Base-by-base conservation (phyloP, 1,284 basidiomycete species). In the Irpex lacteus region DNA sequence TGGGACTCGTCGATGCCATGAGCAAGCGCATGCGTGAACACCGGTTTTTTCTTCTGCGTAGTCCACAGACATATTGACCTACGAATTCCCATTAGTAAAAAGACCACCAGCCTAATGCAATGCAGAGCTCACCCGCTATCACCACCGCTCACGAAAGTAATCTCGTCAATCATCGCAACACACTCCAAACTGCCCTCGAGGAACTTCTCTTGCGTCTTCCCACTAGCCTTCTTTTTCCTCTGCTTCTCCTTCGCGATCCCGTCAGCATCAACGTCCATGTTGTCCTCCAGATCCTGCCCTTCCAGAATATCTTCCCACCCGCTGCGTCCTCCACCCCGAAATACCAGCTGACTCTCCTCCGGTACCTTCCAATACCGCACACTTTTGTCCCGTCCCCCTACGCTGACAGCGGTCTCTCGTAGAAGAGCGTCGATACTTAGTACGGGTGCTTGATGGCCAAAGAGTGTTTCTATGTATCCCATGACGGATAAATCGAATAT, bases 321-420 rank as follows among this genome's bases (percentile, higher is more conserved):
- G 76, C 90, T 95, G 69, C 85, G 85, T 2, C 91, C 94, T 9
- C 97, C 98, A 32, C 95, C 96, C 52, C 98, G 85, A 71, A 99
- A 98, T 2, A 99, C 96, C 34, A 99, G 82, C 75, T 99, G 98
- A 21, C 88, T 93, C 78, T 98, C 96, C 66, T 99, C 97, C 50
- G 91, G 88, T 60, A 99, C 91, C 79, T 98, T 98, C 97, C 97
- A 99, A 78, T 89, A 98, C 26, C 97, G 85, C 67, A 91, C 87
- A 0, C 96, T 98, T 70, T 95, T 91, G 79, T 99, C 97, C 26
- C 96, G 81, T 0, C 90, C 92, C 8, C 98, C 97, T 0, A 91
- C 91, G 44, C 90, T 95, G 7, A 98, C 88, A 8, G 92, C 94
- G 0, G 90, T 88, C 71, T 98, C 95, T 2, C 88, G 87, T 34